phyloP scores from a whole-genome alignment of 2,329 filamentous ascomycete species.

The Fusarium brachygibbosum region DNA sequence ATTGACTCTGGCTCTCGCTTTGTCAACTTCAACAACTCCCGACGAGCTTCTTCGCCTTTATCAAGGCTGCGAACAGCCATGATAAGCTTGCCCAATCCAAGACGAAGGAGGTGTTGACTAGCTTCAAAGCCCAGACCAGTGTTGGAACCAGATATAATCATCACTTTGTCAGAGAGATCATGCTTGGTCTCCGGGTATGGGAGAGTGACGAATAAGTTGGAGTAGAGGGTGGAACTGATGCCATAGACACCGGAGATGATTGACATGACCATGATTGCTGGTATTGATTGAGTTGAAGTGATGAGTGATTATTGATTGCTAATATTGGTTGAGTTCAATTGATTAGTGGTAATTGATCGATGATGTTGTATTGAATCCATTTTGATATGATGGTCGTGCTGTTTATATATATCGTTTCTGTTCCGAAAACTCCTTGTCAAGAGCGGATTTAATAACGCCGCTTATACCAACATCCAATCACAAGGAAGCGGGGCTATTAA shows the following conservation, averaged over 20 bases:
- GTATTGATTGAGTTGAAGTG: rapidly evolving
- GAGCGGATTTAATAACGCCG: slow-evolving; percentile 36
- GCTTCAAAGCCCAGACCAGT: slow-evolving; percentile 58
- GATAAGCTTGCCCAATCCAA: slow-evolving; percentile 53
- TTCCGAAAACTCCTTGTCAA: neutral
- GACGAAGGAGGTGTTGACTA: slow-evolving; percentile 51
- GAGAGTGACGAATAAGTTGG: slow-evolving; percentile 43
- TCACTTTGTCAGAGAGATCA: slow-evolving; percentile 46
- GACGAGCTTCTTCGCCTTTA: slow-evolving; percentile 59
- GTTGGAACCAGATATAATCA: slow-evolving; percentile 60
- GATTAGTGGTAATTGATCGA: neutral
- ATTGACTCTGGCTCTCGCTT: slow-evolving; percentile 41
- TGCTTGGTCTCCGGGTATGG: slow-evolving; percentile 39
- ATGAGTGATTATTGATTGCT: rapidly evolving
- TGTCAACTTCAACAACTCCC: slow-evolving; percentile 47
- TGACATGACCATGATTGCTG: slow-evolving; percentile 32
- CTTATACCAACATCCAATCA: neutral
- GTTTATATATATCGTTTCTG: slow-evolving; percentile 10
- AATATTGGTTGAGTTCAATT: rapidly evolving
- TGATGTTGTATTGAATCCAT: rapidly evolving
- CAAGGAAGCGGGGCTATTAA: slow-evolving; percentile 28
- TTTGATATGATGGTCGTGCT: too few relatives aligned
- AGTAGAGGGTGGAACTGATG: slow-evolving; percentile 14
- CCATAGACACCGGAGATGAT: slow-evolving; percentile 34
- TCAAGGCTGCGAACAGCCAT: slow-evolving; percentile 54